A percentile compares a stretch with the other conserved stretches of the same genome.
Conservation (phyloP, 2,329 filamentous ascomycete genomes). For the Claviceps spartinae region DNA sequence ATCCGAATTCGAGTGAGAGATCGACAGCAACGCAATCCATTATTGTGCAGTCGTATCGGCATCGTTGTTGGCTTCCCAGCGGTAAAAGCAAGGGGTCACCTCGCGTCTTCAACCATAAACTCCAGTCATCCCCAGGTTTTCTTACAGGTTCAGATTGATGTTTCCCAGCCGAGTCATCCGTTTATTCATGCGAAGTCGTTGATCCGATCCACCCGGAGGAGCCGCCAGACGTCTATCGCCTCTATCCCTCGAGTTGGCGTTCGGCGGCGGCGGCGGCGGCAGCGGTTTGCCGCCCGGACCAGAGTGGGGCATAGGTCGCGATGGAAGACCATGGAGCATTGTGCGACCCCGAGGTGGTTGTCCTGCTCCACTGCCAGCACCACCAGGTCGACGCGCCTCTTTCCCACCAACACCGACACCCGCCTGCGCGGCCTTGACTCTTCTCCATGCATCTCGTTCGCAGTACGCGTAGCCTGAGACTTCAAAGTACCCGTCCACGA, state of each 20-base stretch:
- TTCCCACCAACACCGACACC: background rate
- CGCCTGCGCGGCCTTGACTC: constrained; percentile 24
- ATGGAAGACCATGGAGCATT: constrained; percentile 10
- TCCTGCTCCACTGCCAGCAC: background rate
- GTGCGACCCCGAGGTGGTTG: constrained; percentile 10
- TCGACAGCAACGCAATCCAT: too few species aligned
- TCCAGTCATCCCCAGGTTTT: background rate
- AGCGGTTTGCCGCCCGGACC: constrained; percentile 4
- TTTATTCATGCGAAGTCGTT: constrained; percentile 42
- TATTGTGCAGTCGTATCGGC: too few species aligned
- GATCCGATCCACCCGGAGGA: constrained; percentile 4
- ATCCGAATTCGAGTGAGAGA: too few species aligned
- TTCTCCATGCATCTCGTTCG: constrained; percentile 66
- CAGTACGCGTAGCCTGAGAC: constrained; percentile 70
- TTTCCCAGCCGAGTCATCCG: constrained; percentile 44
- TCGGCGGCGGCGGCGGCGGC: background rate
- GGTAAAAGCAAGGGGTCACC: too few species aligned
- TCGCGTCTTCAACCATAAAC: background rate
- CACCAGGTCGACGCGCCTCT: constrained; percentile 7
- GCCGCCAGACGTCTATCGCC: constrained; percentile 8
- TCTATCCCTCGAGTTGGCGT: constrained; percentile 6
- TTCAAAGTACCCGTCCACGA: constrained; percentile 84
- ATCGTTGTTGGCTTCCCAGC: too few species aligned
- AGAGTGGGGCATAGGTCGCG: constrained; percentile 9
- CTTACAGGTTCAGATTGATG: background rate